Evolutionary conservation across 495 filamentous ascomycete species (phyloP).

Genomic region (Amniculicola lignicola): DNA sequence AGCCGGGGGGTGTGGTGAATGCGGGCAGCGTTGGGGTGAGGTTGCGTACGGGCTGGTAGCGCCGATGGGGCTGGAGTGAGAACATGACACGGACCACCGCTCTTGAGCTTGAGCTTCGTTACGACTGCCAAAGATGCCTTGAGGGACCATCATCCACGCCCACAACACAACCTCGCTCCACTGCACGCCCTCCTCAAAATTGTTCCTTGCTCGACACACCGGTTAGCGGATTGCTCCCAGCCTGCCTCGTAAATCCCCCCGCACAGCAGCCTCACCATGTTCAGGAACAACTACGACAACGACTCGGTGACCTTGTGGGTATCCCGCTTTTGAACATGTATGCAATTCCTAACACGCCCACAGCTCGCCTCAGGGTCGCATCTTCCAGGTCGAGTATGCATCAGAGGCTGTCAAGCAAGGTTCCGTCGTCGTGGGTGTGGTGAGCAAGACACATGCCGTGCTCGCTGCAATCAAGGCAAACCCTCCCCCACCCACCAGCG

Average conservation of each 20-base stretch:
- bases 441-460: constrained; percentile 96
- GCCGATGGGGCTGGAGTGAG: constrained; percentile 22
- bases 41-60: constrained; percentile 22
- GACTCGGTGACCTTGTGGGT: constrained; percentile 98
- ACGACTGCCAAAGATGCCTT: not conserved
- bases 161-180: not conserved
- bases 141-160: not conserved
- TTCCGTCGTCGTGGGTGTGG: constrained; percentile 92
- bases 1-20: not conserved
- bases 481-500: not conserved
- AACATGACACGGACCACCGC: not conserved
- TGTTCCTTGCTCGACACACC: too few relatives aligned
- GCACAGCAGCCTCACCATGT: constrained; percentile 68
- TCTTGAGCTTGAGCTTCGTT: constrained; percentile 20
- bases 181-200: not conserved
- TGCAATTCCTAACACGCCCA: constrained; percentile 23
- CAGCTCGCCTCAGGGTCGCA: constrained; percentile 97
- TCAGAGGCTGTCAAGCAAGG: constrained; percentile 98
- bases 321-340: constrained; percentile 2
- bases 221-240: too few relatives aligned
- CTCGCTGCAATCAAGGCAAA: constrained; percentile 92
- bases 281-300: constrained; percentile 99
- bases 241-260: not conserved
- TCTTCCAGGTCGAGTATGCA: constrained; percentile 99
- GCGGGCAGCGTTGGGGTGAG: not conserved